Base-by-base conservation (phyloP, 306 rosid genomes). In the Casuarina equisetifolia region DNA sequence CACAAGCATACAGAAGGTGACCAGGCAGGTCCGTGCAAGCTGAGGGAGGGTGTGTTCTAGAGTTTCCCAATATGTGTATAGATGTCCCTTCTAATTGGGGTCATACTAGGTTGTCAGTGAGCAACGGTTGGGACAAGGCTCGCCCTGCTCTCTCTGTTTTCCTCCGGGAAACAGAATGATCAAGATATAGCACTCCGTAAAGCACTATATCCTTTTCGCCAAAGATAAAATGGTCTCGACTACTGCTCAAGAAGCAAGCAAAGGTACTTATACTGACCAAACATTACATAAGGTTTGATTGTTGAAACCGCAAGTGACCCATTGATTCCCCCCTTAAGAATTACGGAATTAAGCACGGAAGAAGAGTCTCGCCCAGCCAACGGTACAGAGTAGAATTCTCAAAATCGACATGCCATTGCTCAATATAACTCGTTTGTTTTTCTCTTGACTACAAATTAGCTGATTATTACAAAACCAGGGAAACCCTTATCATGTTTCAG, bases 401-500 rank as follows among this genome's bases (percentile, higher is more conserved):
- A 19, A 5, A 45, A 73, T 5, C 48, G 75, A 57, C 11, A 25
- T 36, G n/a, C 36, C 9, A 38, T 19, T 12, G 52, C 68, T 46
- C 61, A 69, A 44, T 12, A 45, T 20, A 12, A 43, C 66, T 57
- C 59, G 6, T 75, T 52, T 25, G 61, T 52, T 16, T 44, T 39
- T 76, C 59, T 73, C 50, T 61, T 17, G 69, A 32, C 78, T 76
- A 59, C 69, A 39, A 66, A 74, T 62, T 19, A 46, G 50, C 7
- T 25, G 52, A 42, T 51, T 69, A 44, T n/a, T 32, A 12, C 25
- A 20, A 13, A 74, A 46, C 52, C 3, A 50, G 73, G 6, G 16
- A 77, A 54, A 70, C 19, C 80, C 62, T 54, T 72, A 74, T 70
- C 19, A 43, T 7, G 50, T 51, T 32, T 69, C 20, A 76, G 44